Base-by-base conservation (phyloP, 176 grass and related monocot genomes). In the Oryza nivara region DNA sequence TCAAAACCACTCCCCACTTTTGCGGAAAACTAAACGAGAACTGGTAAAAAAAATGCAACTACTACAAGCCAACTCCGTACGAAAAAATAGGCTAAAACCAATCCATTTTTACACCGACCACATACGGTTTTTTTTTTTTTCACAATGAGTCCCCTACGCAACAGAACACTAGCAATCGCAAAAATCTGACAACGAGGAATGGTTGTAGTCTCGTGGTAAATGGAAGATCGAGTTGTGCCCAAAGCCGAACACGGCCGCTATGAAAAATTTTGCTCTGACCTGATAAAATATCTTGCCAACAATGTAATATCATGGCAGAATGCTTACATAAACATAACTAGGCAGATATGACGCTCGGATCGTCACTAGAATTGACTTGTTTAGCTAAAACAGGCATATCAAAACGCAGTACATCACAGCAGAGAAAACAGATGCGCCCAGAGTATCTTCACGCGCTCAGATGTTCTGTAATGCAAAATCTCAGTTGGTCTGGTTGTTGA, bases 391-490 rank as follows among this genome's bases (percentile, higher is more conserved):
- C 61, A 86, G 36, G 73, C 19, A 32, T 22, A 81, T 6, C 17
- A 44, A 74, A 14, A 83, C 16, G 63, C 3, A 3, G 10, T 28
- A 78, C 28, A 61, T 38, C 80, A 70, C 17, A 52, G 15, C 52
- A 46, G 19, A 72, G 44, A 60, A 47, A 68, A 69, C 49, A 75
- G 73, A 70, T 19, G 15, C 65, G 30, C 74, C 45, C 65, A 49
- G 30, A 79, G 46, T 86, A 78, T 68, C 74, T 86, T 79, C 80
- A 75, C 48, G 74, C 11, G 68, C 47, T 86, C 80, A 45, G 4
- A 43, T 48, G 64, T 84, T 80, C 70, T 79, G 44, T 28, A 8
- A 20, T 20, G 16, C 7, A 43, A 41, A 73, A 48, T 30, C 68
- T 72, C 45, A 49, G 61, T 11, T 30, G 15, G 70, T 78, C 75